phyloP scores from a whole-genome alignment of 2,329 filamentous ascomycete species.

The Alternaria brassicae region DNA sequence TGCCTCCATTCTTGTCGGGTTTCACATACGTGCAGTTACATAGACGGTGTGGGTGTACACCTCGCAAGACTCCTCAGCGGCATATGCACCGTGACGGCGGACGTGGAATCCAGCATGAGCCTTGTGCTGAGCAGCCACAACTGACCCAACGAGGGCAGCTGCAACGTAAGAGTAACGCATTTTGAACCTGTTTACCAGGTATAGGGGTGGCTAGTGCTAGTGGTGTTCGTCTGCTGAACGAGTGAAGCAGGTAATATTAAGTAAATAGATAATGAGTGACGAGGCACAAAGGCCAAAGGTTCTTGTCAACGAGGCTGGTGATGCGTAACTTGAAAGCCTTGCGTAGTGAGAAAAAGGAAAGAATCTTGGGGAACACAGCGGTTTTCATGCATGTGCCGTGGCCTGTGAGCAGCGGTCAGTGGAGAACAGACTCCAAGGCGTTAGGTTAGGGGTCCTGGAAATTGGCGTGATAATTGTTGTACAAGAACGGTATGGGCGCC shows the following conservation, averaged over 20 bases:
- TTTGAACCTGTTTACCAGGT: slow-evolving; percentile 53
- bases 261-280: slow-evolving; percentile 46
- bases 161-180: slow-evolving; percentile 79
- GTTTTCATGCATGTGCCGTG: slow-evolving; percentile 42
- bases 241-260: slow-evolving; percentile 73
- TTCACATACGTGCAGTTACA: slow-evolving; percentile 56
- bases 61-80: slow-evolving; percentile 69
- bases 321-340: slow-evolving; percentile 44
- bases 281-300: slow-evolving; percentile 44
- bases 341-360: slow-evolving; percentile 33
- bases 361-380: slow-evolving; percentile 30
- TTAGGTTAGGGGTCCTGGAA: slow-evolving; percentile 45
- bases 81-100: slow-evolving; percentile 55
- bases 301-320: slow-evolving; percentile 44
- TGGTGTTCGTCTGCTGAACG: slow-evolving; percentile 78
- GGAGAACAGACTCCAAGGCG: slow-evolving; percentile 25
- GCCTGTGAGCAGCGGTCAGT: slow-evolving; percentile 19
- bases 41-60: slow-evolving; percentile 68
- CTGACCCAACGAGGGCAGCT: slow-evolving; percentile 62
- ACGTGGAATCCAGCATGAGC: slow-evolving; percentile 67
- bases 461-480: slow-evolving; percentile 33
- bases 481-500: slow-evolving; percentile 37
- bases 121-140: slow-evolving; percentile 67
- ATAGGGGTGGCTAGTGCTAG: slow-evolving; percentile 29
- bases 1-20: not conserved